Percentiles rank a stretch among this genome's conserved stretches.
Conservation (phyloP, 129 eudicot species). For the Artemisia annua region DNA sequence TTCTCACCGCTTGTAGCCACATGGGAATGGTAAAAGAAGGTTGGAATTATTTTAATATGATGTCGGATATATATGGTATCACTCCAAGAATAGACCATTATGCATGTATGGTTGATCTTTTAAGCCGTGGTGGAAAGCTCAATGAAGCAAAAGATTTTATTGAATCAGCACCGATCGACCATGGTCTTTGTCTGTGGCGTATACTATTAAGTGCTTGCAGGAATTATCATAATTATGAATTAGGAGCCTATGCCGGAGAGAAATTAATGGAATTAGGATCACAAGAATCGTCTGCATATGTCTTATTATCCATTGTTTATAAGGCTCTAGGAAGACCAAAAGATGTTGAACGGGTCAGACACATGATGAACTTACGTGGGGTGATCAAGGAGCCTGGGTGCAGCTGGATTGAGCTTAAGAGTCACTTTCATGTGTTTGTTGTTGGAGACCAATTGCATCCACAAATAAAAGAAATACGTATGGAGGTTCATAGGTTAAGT, state of each 20-base stretch:
- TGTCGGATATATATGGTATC: conserved; percentile 51
- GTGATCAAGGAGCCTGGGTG: conserved; percentile 88
- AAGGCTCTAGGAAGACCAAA: conserved; percentile 60
- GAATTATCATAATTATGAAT: conserved; percentile 66
- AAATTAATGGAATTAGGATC: conserved; percentile 76
- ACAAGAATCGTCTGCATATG: conserved; percentile 89
- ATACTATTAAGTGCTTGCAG: conserved; percentile 78
- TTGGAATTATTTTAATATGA: conserved; percentile 52
- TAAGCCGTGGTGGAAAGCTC: conserved; percentile 86
- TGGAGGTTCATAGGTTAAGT: conserved; percentile 45
- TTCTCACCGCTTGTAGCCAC: conserved; percentile 92
- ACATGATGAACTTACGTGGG: conserved; percentile 64
- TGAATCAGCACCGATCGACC: conserved; percentile 59
- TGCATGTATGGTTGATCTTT: conserved; percentile 88
- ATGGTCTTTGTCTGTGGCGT: conserved; percentile 83
- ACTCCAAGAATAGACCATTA: conserved; percentile 75
- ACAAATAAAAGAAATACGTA: conserved; percentile 46
- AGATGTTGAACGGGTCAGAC: conserved; percentile 67
- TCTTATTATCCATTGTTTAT: conserved; percentile 67
- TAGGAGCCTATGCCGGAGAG: conserved; percentile 95
- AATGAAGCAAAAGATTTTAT: conserved; percentile 74
- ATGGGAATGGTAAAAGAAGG: conserved; percentile 75
- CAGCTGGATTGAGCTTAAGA: conserved; percentile 88
- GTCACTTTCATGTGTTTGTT: conserved; percentile 75
- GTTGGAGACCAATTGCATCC: conserved; percentile 83